Evolutionary conservation across 176 grass and related monocot species (phyloP), one percentile per base, ranked within the genome.

Genomic region (Otatea glauca): DNA sequence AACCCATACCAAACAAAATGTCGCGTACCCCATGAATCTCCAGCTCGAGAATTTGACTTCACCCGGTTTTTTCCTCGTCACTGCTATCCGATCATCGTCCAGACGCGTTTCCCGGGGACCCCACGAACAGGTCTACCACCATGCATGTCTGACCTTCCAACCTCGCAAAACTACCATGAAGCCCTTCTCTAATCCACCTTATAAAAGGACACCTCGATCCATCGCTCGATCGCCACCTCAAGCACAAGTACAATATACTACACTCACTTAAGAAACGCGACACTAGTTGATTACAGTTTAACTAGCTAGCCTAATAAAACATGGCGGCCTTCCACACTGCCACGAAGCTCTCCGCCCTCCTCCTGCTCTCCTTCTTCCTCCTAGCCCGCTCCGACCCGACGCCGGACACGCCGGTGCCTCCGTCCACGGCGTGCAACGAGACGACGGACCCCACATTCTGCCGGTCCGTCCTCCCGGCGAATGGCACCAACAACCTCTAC

Each of bases 381-480:
- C 44, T 86, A 50, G 84, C 71, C 53, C 50, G 75, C 61, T 88
- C 89, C 9, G 89, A 91, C 43, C 43, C 73, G 7, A 14, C 76
- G 5, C 76, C 91, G 0, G 48, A 86, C 2, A 71, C 88, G 50
- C 96, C 86, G 11, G 91, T 98, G 76, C 43, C 91, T 18, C 89
- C 91, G 9, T 83, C 93, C 11, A 92, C 89, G 23, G 96, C 93
- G 5, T 98, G 96, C 69, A 86, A 94, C 17, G 65, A 73, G 69
- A 92, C 93, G 6, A 88, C 83, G 16, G 93, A 98, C 60, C 91
- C 91, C 1, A 84, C 79, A 39, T 98, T 98, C 77, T 98, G 93
- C 96, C 88, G 70, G 5, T 83, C 83, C 13, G 81, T 98, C 7
- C 93, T 98, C 60, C 96, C 96, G n/a, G 53, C 80, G 0, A 87